phyloP scores from a whole-genome alignment of 768 basidiomycete species.

The Termitomyces sp. region DNA sequence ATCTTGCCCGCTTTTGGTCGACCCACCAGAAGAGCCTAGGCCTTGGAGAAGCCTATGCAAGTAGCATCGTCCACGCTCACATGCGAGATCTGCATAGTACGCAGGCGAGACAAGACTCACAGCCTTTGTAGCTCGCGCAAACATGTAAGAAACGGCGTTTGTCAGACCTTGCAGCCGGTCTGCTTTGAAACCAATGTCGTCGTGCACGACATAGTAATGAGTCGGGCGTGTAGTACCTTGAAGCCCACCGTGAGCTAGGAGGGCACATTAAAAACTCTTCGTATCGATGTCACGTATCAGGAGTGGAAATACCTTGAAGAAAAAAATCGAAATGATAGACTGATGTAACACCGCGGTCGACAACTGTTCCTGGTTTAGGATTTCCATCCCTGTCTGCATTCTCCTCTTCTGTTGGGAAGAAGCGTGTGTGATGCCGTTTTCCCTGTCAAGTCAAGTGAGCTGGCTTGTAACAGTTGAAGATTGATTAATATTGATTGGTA shows the following conservation, averaged over 20 bases:
- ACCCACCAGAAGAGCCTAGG: slow-evolving; percentile 24
- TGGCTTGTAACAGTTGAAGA: slow-evolving; percentile 7
- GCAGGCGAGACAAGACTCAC: slow-evolving; percentile 81
- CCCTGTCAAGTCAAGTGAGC: slow-evolving; percentile 22
- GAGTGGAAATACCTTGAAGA: slow-evolving; percentile 44
- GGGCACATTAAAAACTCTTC: neutral
- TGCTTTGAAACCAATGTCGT: slow-evolving; percentile 64
- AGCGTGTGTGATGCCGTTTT: slow-evolving; percentile 51
- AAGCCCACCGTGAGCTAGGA: slow-evolving; percentile 61
- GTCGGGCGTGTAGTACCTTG: slow-evolving; percentile 73
- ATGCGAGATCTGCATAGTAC: slow-evolving; percentile 73
- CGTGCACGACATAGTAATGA: slow-evolving; percentile 79
- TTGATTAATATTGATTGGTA: neutral
- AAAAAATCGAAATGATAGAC: slow-evolving; percentile 65
- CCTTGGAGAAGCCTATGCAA: slow-evolving; percentile 68
- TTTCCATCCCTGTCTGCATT: slow-evolving; percentile 65
- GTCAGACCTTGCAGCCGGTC: slow-evolving; percentile 70
- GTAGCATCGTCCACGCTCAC: slow-evolving; percentile 65
- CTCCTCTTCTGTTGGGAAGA: slow-evolving; percentile 52
- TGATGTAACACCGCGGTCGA: slow-evolving; percentile 74
- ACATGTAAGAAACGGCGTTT: slow-evolving; percentile 71
- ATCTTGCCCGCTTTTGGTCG: slow-evolving; percentile 33
- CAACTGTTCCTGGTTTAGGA: slow-evolving; percentile 71
- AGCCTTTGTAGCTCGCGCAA: slow-evolving; percentile 82
- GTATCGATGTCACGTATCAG: too few species aligned